Conservation (phyloP, 1,139 yeast species). For the Diutina scorzettiae region DNA sequence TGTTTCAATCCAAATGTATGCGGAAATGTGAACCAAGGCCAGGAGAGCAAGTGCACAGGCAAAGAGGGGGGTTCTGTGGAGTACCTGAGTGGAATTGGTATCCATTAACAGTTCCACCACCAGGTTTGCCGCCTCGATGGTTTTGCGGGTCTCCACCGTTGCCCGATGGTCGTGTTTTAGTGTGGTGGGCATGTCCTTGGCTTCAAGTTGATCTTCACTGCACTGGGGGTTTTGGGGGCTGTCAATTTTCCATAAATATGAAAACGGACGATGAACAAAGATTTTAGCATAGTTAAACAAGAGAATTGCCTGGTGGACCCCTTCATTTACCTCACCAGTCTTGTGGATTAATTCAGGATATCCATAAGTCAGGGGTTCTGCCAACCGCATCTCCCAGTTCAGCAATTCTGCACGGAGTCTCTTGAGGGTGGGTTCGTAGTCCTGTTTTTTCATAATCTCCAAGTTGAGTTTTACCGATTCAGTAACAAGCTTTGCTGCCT, state of each 20-base stretch:
- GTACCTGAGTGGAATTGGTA: slow-evolving; percentile 28
- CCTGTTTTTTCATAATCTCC: slow-evolving; percentile 25
- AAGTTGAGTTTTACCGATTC: slow-evolving; percentile 35
- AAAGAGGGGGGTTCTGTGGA: slow-evolving; percentile 33
- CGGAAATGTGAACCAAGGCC: slow-evolving; percentile 35
- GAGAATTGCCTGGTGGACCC: slow-evolving; percentile 35
- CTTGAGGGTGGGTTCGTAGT: slow-evolving; percentile 20
- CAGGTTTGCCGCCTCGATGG: slow-evolving; percentile 39
- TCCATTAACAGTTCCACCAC: slow-evolving; percentile 33
- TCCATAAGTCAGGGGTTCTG: slow-evolving; percentile 29
- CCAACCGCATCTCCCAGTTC: slow-evolving; percentile 35
- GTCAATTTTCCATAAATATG: slow-evolving; percentile 38
- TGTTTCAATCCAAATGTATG: slow-evolving; percentile 36
- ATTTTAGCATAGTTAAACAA: slow-evolving; percentile 36
- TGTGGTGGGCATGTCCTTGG: slow-evolving; percentile 9
- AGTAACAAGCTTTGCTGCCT: slow-evolving; percentile 34
- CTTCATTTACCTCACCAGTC: slow-evolving; percentile 35
- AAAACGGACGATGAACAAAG: slow-evolving; percentile 39
- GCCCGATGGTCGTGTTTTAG: slow-evolving; percentile 21
- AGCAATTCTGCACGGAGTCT: slow-evolving; percentile 31
- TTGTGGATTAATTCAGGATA: slow-evolving; percentile 29
- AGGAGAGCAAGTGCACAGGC: slow-evolving; percentile 42
- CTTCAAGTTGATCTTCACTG: slow-evolving; percentile 15
- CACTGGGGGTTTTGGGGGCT: slow-evolving; percentile 30
- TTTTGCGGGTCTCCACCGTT: slow-evolving; percentile 36